Base-by-base conservation (phyloP, 306 rosid genomes). In the Lablab purpureus region DNA sequence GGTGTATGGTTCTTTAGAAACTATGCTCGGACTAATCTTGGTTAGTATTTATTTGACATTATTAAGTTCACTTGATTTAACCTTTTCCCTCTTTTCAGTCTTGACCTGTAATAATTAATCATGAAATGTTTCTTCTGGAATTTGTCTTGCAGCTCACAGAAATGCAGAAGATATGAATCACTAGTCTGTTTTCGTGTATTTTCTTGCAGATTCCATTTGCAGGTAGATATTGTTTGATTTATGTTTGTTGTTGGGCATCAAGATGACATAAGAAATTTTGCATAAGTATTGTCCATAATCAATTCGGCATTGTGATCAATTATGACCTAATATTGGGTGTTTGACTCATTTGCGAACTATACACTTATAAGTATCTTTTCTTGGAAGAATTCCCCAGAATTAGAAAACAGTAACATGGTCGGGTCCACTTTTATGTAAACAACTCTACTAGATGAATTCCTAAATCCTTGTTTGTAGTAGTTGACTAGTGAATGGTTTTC, bases 1-100 rank as follows among this genome's bases (percentile, higher is more conserved):
- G 99, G 99, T 60, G 99, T 95, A 70, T 95, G 97, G 99, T 95
- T 93, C 99, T 95, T 95, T 84, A 90, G 97, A 83, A 91, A 90
- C 83, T 95, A 93, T 89, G 99, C 99, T 52, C 96, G 99, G 65
- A 75, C 90, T 73, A 93, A 91, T 88, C 94, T 95, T 71, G 89
- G 99, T 95, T 85, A 84, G 92, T 84, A 28, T 80, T 81, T 51
- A 59, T 41, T 63, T 47, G 18, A 46, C 52, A 36, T 81, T 62
- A 21, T 22, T 70, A 37, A 69, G 41, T 84, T 72, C 25, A 28
- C 64, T 41, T 74, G 80, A 59, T 68, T 70, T 40, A 80, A n/a
- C 25, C 27, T 64, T 63, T 70, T 49, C 49, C 22, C 22, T 67
- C 55, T 10, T 73, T 64, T 71, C 71, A 75, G 32, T 75, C 47